These are phyloP conservation scores for Gnetum montanum DNA, from an alignment of 75 land plant species.

Conservation along the genomic window DNA sequence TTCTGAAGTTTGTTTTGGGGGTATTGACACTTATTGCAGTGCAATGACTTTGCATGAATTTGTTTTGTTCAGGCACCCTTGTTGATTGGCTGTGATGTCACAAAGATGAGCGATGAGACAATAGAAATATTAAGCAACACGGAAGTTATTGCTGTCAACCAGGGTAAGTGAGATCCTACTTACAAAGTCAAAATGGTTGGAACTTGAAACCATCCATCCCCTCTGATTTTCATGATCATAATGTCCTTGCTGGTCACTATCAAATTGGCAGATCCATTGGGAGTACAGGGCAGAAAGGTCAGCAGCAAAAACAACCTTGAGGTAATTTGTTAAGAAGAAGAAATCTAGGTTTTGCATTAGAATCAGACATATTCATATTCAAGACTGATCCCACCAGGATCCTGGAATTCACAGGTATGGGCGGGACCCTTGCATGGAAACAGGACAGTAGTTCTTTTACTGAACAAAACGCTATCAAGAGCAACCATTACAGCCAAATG, in stretches of 20 bases:
- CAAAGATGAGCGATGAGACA: slow-evolving; percentile 44
- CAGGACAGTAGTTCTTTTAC: slow-evolving; percentile 48
- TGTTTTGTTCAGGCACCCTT: slow-evolving; percentile 63
- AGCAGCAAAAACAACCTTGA: neutral
- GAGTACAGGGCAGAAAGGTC: slow-evolving; percentile 22
- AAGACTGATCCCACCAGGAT: neutral
- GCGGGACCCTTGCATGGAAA: slow-evolving; percentile 68
- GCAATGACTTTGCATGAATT: neutral
- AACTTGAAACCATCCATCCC: neutral
- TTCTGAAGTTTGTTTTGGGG: neutral
- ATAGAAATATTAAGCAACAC: slow-evolving; percentile 42
- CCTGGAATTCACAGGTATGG: slow-evolving; percentile 47
- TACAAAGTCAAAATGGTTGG: neutral
- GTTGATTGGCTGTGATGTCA: slow-evolving; percentile 86
- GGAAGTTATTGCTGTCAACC: slow-evolving; percentile 88
- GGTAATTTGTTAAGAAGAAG: no score
- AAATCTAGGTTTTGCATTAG: no score
- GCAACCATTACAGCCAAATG: slow-evolving; percentile 45
- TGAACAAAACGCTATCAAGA: slow-evolving; percentile 51
- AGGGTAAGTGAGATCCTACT: slow-evolving; percentile 37
- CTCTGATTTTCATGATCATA: neutral
- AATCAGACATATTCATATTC: neutral
- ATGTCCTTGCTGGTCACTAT: no score
- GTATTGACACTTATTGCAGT: neutral
- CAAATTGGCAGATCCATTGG: slow-evolving; percentile 27